Conservation (phyloP, 768 basidiomycete genomes). For the Pleurotus ostreatus region DNA sequence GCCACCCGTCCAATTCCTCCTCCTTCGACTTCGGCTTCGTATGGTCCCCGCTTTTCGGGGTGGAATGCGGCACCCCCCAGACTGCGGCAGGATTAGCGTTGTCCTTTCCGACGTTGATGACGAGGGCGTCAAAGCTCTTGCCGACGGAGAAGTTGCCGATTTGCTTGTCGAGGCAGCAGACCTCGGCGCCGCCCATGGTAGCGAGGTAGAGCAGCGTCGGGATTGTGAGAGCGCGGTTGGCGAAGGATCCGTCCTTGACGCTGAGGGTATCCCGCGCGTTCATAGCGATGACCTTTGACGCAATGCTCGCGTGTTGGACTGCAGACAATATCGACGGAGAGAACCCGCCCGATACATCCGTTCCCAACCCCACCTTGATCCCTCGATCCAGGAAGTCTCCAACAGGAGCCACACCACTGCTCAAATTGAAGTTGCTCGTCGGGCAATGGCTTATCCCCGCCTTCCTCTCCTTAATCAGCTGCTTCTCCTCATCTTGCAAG, state of each 20-base stretch:
- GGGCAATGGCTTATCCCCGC: conserved; percentile 93
- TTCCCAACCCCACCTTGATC: conserved; percentile 94
- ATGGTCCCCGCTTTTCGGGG: conserved; percentile 1
- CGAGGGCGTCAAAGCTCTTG: conserved; percentile 87
- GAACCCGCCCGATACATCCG: conserved; percentile 89
- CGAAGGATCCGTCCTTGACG: conserved; percentile 28
- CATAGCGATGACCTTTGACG: conserved; percentile 72
- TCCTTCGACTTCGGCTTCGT: conserved; percentile 20
- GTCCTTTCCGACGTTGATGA: conserved; percentile 55
- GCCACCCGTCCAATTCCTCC: conserved; percentile 45
- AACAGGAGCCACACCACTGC: conserved; percentile 80
- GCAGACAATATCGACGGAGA: conserved; percentile 73
- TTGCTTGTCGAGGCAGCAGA: conserved; percentile 64
- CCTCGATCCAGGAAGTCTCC: conserved; percentile 78
- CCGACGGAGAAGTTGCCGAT: conserved; percentile 77
- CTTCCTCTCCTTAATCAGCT: conserved; percentile 56
- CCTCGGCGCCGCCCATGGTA: conserved; percentile 84
- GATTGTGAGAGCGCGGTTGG: conserved; percentile 62
- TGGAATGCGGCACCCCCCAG: conserved; percentile 43
- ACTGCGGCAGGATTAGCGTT: conserved; percentile 49
- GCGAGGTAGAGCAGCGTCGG: conserved; percentile 84
- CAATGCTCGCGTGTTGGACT: conserved; percentile 73
- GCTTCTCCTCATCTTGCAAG: conserved; percentile 68
- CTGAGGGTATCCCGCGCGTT: conserved; percentile 22
- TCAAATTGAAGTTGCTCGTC: conserved; percentile 87